Percentiles rank a stretch among this genome's conserved stretches.
Evolutionary conservation across 139 green algal genomes (phyloP).

Genomic region (Tetradesmus lagerheimii): DNA sequence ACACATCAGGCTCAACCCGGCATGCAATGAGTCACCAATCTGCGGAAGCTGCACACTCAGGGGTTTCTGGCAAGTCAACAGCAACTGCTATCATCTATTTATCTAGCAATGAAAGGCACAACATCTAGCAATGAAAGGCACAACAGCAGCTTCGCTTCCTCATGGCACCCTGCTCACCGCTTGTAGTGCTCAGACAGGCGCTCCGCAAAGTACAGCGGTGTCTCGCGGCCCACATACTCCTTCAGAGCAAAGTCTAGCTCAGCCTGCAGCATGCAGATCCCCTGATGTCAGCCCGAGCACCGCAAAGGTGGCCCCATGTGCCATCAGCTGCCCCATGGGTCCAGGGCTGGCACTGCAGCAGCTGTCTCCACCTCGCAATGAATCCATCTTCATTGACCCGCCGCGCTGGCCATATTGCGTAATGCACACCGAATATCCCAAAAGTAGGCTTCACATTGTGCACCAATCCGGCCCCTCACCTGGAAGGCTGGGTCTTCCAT

Average conservation of each 20-base stretch:
- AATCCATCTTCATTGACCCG: not conserved
- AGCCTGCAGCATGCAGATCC: constrained; percentile 63
- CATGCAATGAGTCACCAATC: not conserved
- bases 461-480: constrained; percentile 42
- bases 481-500: constrained; percentile 81
- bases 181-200: constrained; percentile 89
- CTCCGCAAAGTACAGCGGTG: constrained; percentile 96
- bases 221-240: constrained; percentile 96
- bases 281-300: not conserved
- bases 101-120: no score
- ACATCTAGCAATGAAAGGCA: no score
- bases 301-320: not conserved
- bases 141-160: not conserved
- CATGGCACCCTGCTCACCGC: constrained; percentile 50
- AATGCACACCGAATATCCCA: not conserved
- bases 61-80: no score
- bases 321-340: not conserved
- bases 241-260: constrained; percentile 92
- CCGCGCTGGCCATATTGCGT: not conserved
- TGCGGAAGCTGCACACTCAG: no score
- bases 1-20: not conserved
- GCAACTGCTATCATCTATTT: no score
- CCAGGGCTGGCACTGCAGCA: not conserved
- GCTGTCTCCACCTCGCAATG: not conserved
- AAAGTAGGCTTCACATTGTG: not conserved